Base-by-base conservation (phyloP, 352 stramenopile species). In the Globisporangium alternatum region DNA sequence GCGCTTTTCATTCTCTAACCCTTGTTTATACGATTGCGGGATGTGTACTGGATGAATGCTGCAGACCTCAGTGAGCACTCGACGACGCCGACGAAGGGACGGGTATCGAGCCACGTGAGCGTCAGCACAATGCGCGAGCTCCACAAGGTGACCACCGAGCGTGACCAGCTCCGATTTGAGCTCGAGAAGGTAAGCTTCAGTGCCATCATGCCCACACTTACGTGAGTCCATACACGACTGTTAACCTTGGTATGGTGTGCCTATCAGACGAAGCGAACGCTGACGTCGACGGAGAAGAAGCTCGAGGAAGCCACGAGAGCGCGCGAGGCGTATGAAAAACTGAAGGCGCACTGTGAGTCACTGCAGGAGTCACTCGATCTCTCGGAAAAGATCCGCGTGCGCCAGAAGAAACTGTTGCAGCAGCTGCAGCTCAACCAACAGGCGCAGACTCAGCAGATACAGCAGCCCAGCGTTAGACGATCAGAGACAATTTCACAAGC, bases 151-250 rank as follows among this genome's bases (percentile, higher is more conserved):
- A 85, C 76, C 1, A 83, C 81, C 0, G 83, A 93, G 45, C 73
- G 83, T n/a, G 87, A 95, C 57, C 85, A 90, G 51, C 77, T 95
- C 3, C 81, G 77, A 4, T 88, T 88, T 52, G 85, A 95, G 54
- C 64, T 95, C 22, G 81, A 93, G 12, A 81, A 76, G 74, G 78
- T 88, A 22, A 22, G 51, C 10, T 6, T 33, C 25, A 41, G 35
- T 41, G 35, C 10, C 22, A 39, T 41, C 13, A 35, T 13, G 12
- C 21, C 47, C 17, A 1, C 15, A 47, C 15, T 21, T 15, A 28
- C 15, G 44, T 25, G 15, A 28, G 25, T 47, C 15, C 41, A n/a
- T 47, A 21, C 41, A 51, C 2, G 19, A 19, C 13, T 30, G 7
- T 66, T 19, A 28, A 10, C 17, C 19, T 45, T 7, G 21, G 2